Evolutionary conservation across 228 moss, liverwort and hornwort genomes (phyloP), one percentile per base, ranked within the genome.

Genomic region (Sphagnum fallax): DNA sequence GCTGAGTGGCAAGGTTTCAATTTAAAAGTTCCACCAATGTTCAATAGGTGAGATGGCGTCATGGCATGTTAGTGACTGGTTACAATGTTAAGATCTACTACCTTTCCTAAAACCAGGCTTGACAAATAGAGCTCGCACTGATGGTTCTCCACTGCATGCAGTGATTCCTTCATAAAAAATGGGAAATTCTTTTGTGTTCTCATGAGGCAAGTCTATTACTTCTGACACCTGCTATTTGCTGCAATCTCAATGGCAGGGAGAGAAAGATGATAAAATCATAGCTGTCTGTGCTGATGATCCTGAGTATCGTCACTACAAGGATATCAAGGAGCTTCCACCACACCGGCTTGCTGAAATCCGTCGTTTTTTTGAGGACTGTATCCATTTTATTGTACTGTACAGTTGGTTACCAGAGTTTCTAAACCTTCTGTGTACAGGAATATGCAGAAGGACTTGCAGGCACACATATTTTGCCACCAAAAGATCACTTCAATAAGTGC

Each of bases 191-290:
- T 85, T 88, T 16, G 88, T 85, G 47, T 76, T 88, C 7, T 88
- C 84, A 85, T 88, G 57, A 84, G 85, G 62, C 89, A 89, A 82
- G 85, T 85, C 66, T 69, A 58, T 5, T 8, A 52, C 12, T 60
- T n/a, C 69, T 50, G 13, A 13, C 6, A 16, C 6, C 0, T 12
- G 16, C 0, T 69, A 13, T 50, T 10, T 8, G 6, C 58, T 58
- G 48, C 55, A 52, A 48, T 13, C 8, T 50, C 11, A 47, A 11
- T 53, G 72, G 62, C 80, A 87, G 81, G 88, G 90, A 62, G 88
- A 90, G 79, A 90, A 90, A 67, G 90, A 90, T 68, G 90, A 90
- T 63, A 90, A 90, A 72, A 88, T 87, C 55, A 90, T 90, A 52
- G 90, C 87, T 4, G 87, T 90, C 18, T 90, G 90, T 65, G 87